These are phyloP conservation scores for Condylostoma magnum DNA, from an alignment of 169 alveolate genomes.

Conservation along the genomic window DNA sequence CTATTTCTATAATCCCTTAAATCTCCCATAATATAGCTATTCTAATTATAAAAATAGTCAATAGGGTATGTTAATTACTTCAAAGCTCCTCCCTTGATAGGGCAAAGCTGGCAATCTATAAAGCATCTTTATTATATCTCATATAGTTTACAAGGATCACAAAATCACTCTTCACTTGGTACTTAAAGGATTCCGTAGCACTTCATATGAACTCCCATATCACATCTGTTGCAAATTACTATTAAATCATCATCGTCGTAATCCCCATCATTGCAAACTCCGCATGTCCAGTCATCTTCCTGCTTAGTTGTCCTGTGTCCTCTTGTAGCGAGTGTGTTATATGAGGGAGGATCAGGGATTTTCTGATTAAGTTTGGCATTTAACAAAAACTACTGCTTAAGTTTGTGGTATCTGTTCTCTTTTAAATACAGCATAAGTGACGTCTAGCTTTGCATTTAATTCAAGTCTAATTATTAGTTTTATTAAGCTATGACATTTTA, in stretches of 20 bases:
- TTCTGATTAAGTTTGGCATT: too few relatives aligned
- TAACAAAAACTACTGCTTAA: too few relatives aligned
- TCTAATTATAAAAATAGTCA: neutral
- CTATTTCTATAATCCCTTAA: conserved; percentile 1
- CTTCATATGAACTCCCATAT: conserved; percentile 39
- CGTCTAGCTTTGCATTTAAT: too few relatives aligned
- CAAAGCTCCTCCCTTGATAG: conserved; percentile 16
- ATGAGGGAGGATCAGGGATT: too few relatives aligned
- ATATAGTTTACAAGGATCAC: neutral
- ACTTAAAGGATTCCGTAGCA: conserved; percentile 35
- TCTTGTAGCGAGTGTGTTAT: too few relatives aligned
- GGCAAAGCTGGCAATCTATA: conserved; percentile 13
- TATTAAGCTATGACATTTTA: too few relatives aligned
- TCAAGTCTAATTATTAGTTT: too few relatives aligned
- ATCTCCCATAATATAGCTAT: conserved; percentile 2
- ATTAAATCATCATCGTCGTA: conserved; percentile 38
- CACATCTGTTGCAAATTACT: conserved; percentile 33
- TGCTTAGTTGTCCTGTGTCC: too few relatives aligned
- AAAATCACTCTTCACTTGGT: conserved; percentile 32
- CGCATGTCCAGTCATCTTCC: conserved; percentile 22
- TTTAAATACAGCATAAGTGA: too few relatives aligned
- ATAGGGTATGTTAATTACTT: neutral
- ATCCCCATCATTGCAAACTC: conserved; percentile 36
- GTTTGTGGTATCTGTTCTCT: too few relatives aligned
- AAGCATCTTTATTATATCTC: neutral